Percentiles rank a stretch among this genome's conserved stretches.
These are phyloP conservation scores for Solanum corneliomulleri DNA, from an alignment of 257 asterid species.

Conservation along the genomic window DNA sequence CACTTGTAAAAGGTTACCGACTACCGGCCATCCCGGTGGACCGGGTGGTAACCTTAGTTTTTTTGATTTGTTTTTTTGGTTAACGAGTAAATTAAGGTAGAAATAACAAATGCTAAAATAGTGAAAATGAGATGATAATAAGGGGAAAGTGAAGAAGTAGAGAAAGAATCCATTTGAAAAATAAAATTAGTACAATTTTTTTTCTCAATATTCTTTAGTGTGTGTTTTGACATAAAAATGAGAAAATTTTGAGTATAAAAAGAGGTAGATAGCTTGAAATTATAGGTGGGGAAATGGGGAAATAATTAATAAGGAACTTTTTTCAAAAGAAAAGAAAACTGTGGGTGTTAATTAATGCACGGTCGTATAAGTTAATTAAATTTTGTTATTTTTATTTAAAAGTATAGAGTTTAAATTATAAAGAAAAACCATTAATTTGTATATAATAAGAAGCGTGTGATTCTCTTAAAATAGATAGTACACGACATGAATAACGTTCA, in stretches of 20 bases:
- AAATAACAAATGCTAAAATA: constrained; percentile 38
- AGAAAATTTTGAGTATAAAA: background rate
- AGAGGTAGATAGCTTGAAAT: background rate
- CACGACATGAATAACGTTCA: background rate
- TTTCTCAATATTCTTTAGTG: background rate
- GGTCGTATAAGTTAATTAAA: background rate
- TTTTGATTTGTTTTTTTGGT: constrained; percentile 32
- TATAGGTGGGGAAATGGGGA: background rate
- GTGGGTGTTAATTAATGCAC: background rate
- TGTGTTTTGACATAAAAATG: background rate
- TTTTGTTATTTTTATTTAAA: background rate
- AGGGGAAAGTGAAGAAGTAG: constrained; percentile 16
- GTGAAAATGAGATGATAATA: constrained; percentile 60
- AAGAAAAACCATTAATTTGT: no score
- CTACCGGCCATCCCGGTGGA: constrained; percentile 80
- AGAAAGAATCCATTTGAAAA: constrained; percentile 26
- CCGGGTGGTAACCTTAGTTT: constrained; percentile 77
- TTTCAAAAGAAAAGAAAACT: background rate
- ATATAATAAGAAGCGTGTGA: no score
- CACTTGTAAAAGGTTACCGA: constrained; percentile 82
- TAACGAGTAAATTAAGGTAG: constrained; percentile 29
- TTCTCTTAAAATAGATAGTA: no score
- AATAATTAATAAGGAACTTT: background rate
- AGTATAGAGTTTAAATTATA: background rate
- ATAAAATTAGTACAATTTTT: no score